These are phyloP conservation scores for Hippophae tibetana DNA, from an alignment of 306 rosid species.

Conservation along the genomic window DNA sequence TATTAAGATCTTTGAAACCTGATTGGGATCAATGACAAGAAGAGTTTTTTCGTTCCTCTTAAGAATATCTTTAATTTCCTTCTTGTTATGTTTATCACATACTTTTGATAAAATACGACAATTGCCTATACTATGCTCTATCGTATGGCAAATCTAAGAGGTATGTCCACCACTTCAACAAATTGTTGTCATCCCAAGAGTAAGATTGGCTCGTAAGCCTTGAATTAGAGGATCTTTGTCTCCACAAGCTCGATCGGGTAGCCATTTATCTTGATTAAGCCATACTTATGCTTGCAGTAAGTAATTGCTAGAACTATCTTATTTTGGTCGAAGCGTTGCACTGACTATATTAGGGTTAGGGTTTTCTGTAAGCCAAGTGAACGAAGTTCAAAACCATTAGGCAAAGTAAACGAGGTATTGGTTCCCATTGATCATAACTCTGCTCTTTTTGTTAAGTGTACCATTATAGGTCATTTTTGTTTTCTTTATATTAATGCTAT, in stretches of 20 bases:
- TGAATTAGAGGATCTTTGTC: conserved; percentile 46
- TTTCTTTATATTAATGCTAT: too few relatives aligned
- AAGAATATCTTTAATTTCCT: conserved; percentile 43
- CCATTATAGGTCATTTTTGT: too few relatives aligned
- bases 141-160: conserved; percentile 43
- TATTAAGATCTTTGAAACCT: conserved; percentile 51
- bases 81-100: conserved; percentile 43
- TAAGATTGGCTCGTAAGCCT: conserved; percentile 43
- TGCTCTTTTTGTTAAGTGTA: too few relatives aligned
- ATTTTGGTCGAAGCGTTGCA: conserved; percentile 42
- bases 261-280: conserved; percentile 45
- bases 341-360: conserved; percentile 18
- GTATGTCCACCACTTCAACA: conserved; percentile 41
- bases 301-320: conserved; percentile 46
- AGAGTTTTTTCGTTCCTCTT: conserved; percentile 35
- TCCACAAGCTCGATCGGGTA: conserved; percentile 42
- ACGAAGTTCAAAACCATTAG: too few relatives aligned
- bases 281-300: conserved; percentile 38
- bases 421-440: too few relatives aligned
- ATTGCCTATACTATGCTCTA: conserved; percentile 50
- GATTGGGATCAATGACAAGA: conserved; percentile 32
- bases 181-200: conserved; percentile 41
- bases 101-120: conserved; percentile 42
- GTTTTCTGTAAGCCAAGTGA: too few relatives aligned
- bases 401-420: too few relatives aligned